phyloP scores from a whole-genome alignment of 2,329 filamentous ascomycete genomes.

The Fusarium phyllophilum region DNA sequence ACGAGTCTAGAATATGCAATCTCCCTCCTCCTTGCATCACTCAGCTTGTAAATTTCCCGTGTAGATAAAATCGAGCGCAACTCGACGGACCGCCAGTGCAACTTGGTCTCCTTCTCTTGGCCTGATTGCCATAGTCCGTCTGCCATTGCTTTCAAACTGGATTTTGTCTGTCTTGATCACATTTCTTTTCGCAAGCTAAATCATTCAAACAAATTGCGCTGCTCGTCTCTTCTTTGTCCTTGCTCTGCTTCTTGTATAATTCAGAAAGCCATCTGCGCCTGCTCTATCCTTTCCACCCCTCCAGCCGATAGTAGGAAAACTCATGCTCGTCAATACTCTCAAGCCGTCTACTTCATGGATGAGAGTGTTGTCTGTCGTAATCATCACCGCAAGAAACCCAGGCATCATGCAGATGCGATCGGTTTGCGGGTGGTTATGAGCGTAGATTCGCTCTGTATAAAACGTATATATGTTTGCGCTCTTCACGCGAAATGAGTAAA shows the following conservation, averaged over 20 bases:
- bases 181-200: constrained; percentile 14
- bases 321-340: constrained; percentile 25
- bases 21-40: constrained; percentile 17
- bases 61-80: constrained; percentile 6
- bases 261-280: constrained; percentile 36
- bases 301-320: constrained; percentile 18
- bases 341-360: constrained; percentile 34
- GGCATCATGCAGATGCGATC: not conserved
- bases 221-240: constrained; percentile 21
- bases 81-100: not conserved
- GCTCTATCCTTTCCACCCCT: constrained; percentile 15
- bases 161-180: constrained; percentile 12
- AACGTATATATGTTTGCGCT: constrained; percentile 43
- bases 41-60: constrained; percentile 13
- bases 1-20: constrained; percentile 31
- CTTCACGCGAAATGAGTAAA: constrained; percentile 37
- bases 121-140: constrained; percentile 4
- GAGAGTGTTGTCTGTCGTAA: constrained; percentile 41
- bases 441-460: constrained; percentile 35
- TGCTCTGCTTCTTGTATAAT: constrained; percentile 26
- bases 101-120: not conserved
- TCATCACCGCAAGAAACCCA: constrained; percentile 34
- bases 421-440: constrained; percentile 23
- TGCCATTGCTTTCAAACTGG: constrained; percentile 23
- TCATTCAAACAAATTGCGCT: constrained; percentile 8